phyloP scores from a whole-genome alignment of 1,139 yeast species.

The Sugiyamaella paludigena region DNA sequence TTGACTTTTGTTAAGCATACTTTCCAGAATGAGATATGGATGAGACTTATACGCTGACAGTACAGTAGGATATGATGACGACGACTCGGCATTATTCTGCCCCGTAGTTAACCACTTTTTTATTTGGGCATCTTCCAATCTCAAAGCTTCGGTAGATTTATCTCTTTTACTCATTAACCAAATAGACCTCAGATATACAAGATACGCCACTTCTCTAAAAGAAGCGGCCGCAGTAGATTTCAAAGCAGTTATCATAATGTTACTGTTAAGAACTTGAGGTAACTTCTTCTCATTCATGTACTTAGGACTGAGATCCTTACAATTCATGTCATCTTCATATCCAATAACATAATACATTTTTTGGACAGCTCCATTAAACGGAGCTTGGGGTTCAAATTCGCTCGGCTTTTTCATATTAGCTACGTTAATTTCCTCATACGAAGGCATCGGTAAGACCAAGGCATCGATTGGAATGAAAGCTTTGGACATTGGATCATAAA shows the following conservation, averaged over 20 bases:
- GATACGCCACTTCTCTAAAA: slow-evolving; percentile 49
- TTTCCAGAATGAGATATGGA: slow-evolving; percentile 66
- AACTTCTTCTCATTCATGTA: slow-evolving; percentile 61
- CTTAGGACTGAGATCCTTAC: slow-evolving; percentile 68
- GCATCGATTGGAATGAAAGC: slow-evolving; percentile 78
- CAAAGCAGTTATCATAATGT: not conserved
- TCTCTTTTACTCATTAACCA: slow-evolving; percentile 1
- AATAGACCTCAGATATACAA: slow-evolving; percentile 39
- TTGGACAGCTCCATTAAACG: slow-evolving; percentile 9
- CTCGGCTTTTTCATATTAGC: slow-evolving; percentile 4
- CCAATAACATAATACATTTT: slow-evolving; percentile 55
- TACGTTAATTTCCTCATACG: slow-evolving; percentile 41
- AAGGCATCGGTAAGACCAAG: slow-evolving; percentile 58
- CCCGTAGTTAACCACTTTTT: slow-evolving; percentile 26
- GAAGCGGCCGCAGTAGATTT: slow-evolving; percentile 6
- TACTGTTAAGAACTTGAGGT: slow-evolving; percentile 7
- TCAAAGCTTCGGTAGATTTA: slow-evolving; percentile 35
- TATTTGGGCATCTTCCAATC: slow-evolving; percentile 50
- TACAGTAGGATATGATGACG: slow-evolving; percentile 54
- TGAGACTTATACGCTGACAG: slow-evolving; percentile 69
- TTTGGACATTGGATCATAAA: slow-evolving; percentile 64
- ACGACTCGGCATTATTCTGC: slow-evolving; percentile 63
- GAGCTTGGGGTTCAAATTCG: slow-evolving; percentile 15
- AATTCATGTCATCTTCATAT: slow-evolving; percentile 58
- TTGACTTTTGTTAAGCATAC: slow-evolving; percentile 61